Evolutionary conservation across 345 rosid species (phyloP).

Genomic region (Anastatica hierochuntica): DNA sequence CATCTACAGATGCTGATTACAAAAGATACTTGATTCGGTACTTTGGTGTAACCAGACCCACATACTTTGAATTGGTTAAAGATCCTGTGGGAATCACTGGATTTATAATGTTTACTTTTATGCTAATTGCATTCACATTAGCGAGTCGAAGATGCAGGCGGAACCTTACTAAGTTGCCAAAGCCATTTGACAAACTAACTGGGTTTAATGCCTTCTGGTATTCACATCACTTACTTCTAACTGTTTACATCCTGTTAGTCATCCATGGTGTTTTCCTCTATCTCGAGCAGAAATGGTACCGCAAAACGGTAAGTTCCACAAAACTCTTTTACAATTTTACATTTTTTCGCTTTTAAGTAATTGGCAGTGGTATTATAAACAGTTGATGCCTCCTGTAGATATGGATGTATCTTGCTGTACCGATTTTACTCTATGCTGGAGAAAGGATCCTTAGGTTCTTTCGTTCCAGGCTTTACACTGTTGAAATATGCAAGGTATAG

Average conservation of each 20-base stretch:
- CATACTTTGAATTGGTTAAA: constrained; percentile 54
- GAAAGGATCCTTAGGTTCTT: constrained; percentile 83
- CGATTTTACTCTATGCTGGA: constrained; percentile 65
- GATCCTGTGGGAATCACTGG: constrained; percentile 77
- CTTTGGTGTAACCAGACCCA: constrained; percentile 53
- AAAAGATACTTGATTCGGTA: constrained; percentile 21
- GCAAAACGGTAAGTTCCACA: constrained; percentile 50
- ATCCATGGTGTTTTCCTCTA: constrained; percentile 64
- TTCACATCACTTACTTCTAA: constrained; percentile 75
- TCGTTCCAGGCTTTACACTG: constrained; percentile 73
- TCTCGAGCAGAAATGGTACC: constrained; percentile 69
- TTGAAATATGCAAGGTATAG: constrained; percentile 60
- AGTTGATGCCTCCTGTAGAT: constrained; percentile 34
- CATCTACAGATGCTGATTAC: constrained; percentile 28
- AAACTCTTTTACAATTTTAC: not conserved
- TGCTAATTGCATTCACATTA: constrained; percentile 71
- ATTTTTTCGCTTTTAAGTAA: not conserved
- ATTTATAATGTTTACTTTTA: constrained; percentile 56
- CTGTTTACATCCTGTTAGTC: constrained; percentile 62
- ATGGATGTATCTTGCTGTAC: constrained; percentile 95
- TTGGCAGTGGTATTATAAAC: not conserved
- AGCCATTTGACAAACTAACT: constrained; percentile 82
- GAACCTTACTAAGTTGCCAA: constrained; percentile 64
- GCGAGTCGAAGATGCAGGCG: constrained; percentile 80
- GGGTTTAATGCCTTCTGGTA: constrained; percentile 99